These are phyloP conservation scores for Sarocladium brachiariae DNA, from an alignment of 2,329 filamentous ascomycete species.

Conservation along the genomic window DNA sequence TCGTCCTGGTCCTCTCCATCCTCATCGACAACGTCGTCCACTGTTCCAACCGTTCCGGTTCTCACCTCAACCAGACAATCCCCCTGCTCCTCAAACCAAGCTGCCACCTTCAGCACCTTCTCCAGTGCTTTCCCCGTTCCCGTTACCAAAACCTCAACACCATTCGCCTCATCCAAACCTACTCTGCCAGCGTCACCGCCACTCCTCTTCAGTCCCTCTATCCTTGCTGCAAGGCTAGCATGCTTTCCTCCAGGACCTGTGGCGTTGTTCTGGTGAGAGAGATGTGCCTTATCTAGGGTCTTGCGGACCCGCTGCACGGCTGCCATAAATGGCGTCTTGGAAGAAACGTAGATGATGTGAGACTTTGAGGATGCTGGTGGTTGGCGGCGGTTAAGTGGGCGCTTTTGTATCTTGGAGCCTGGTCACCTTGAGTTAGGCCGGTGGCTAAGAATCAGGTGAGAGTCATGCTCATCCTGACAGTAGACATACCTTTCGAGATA, in stretches of 20 bases:
- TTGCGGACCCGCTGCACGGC: conserved; percentile 58
- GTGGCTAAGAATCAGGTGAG: not conserved
- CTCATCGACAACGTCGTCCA: conserved; percentile 56
- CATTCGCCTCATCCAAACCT: conserved; percentile 16
- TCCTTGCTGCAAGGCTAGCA: conserved; percentile 37
- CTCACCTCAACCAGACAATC: conserved; percentile 52
- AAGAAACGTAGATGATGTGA: conserved; percentile 56
- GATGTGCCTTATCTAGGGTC: conserved; percentile 46
- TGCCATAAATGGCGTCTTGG: conserved; percentile 60
- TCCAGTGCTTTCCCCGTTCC: conserved; percentile 62
- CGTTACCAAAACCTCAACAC: conserved; percentile 46
- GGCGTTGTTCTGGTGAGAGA: conserved; percentile 19
- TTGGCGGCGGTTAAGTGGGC: conserved; percentile 35
- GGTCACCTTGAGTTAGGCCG: not conserved
- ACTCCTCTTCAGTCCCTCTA: conserved; percentile 32
- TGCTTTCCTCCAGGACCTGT: conserved; percentile 38
- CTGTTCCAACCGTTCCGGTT: conserved; percentile 56
- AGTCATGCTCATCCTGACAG: not conserved
- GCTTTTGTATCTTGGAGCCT: conserved; percentile 45
- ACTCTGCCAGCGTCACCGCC: conserved; percentile 18
- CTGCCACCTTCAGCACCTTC: conserved; percentile 54
- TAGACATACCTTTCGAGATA: conserved; percentile 9
- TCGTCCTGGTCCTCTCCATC: conserved; percentile 31
- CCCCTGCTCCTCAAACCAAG: conserved; percentile 56
- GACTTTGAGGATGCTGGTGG: conserved; percentile 35